Base-by-base conservation (phyloP, 2,329 filamentous ascomycete species). In the Phoma herbarum region DNA sequence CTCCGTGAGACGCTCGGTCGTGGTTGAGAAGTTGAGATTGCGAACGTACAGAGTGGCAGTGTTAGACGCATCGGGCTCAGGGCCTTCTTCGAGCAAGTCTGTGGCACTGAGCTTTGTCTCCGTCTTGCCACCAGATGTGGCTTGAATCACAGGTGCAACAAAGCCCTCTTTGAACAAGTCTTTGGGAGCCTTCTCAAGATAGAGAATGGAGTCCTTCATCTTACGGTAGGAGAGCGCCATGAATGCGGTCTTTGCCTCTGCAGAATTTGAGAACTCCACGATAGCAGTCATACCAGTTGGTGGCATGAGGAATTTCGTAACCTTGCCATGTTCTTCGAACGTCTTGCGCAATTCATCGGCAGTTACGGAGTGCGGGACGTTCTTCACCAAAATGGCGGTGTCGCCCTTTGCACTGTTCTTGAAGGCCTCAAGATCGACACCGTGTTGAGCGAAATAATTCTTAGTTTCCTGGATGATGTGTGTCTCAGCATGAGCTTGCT, bases 381-480 rank as follows among this genome's bases (percentile, higher is more conserved):
- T 98, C 81, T 99, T 99, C 45, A 98, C 90, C 51, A 99, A 80
- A 47, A 99, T 93, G 41, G 90, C 88, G 20, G 87, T 90, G 75
- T 97, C 93, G 60, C 94, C 94, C 72, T 93, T 89, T 75, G 92
- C 88, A 61, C 88, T 87, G 54, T 86, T 88, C 77, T 94, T 95
- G 81, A 99, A 98, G 11, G 93, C 90, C 64, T 97, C 89, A 45
- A 99, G 83, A 77, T 98, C 92, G 22, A 98, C 91, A 33, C 94
- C 94, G 65, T 97, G 92, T 43, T 89, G 85, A 52, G 85, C 83
- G 73, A 99, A 97, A 79, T 96, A 99, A 10, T 90, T 84, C 78
- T 97, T 98, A 2, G 93, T 97, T 77, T 98, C 95, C 79, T 97
- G 92, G 58, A 99, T 98, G 67, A 97, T 87, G 63, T 95, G 90